phyloP scores from a whole-genome alignment of 2,329 filamentous ascomycete species.

The Scortechinia acanthostroma region DNA sequence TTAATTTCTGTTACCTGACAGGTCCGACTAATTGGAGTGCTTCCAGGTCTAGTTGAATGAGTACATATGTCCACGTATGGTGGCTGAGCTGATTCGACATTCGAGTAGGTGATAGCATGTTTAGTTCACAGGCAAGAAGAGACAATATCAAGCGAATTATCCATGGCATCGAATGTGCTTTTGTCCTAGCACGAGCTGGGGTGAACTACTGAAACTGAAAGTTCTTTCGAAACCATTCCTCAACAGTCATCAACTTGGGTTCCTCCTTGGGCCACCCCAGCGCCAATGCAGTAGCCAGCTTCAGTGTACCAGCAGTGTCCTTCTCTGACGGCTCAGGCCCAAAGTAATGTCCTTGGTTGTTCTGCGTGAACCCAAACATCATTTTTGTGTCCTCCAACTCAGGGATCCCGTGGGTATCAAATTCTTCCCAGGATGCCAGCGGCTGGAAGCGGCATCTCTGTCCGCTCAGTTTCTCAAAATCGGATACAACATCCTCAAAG shows the following conservation, averaged over 20 bases:
- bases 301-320: conserved; percentile 14
- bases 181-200: no score
- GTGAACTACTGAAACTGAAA: no score
- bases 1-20: no score
- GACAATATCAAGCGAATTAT: no score
- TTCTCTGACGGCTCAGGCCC: conserved; percentile 14
- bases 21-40: no score
- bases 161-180: no score
- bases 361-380: conserved; percentile 25
- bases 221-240: conserved; percentile 9
- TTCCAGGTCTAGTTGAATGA: no score
- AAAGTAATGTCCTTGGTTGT: conserved; percentile 20
- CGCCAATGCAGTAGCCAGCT: conserved; percentile 14
- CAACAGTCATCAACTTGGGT: conserved; percentile 12
- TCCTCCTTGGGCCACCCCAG: conserved; percentile 11
- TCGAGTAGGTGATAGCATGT: no score
- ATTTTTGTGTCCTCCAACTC: conserved; percentile 24
- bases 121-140: no score
- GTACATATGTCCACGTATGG: no score
- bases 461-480: conserved; percentile 23
- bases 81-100: no score
- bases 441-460: conserved; percentile 19
- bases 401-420: conserved; percentile 19
- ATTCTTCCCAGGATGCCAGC: conserved; percentile 16
- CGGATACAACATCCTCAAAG: conserved; percentile 15